phyloP scores from a whole-genome alignment of 2,329 filamentous ascomycete genomes.

The Trichoderma lentiforme region DNA sequence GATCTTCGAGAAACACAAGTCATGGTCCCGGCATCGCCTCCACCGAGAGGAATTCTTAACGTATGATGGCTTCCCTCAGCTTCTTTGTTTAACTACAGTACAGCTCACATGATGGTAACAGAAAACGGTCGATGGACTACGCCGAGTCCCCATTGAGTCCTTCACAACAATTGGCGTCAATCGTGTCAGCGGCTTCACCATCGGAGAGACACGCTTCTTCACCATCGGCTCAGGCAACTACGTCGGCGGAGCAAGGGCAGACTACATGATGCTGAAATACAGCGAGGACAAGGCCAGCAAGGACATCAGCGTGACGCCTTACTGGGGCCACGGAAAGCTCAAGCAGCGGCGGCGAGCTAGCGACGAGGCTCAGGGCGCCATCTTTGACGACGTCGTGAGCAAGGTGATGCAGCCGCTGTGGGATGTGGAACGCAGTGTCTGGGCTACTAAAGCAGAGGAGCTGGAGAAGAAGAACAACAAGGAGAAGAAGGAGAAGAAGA shows the following conservation, averaged over 20 bases:
- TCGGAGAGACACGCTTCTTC: conserved; percentile 23
- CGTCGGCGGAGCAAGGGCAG: conserved; percentile 21
- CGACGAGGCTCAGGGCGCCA: neutral
- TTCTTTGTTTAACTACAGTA: neutral
- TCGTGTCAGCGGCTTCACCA: neutral
- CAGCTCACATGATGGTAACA: conserved; percentile 1
- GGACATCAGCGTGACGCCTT: neutral
- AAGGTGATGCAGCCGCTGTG: conserved; percentile 58
- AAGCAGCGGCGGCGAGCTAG: conserved; percentile 42
- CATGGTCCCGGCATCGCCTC: conserved; percentile 18
- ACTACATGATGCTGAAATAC: conserved; percentile 15
- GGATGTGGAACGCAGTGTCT: conserved; percentile 66
- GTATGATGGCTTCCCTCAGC: conserved; percentile 17
- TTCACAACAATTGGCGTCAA: conserved; percentile 20
- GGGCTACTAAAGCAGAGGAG: conserved; percentile 39
- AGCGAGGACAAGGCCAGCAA: neutral
- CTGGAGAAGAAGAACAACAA: neutral
- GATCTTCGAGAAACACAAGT: conserved; percentile 18
- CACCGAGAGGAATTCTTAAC: conserved; percentile 22
- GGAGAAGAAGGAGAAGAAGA: neutral
- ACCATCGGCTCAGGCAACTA: conserved; percentile 25
- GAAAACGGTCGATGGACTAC: conserved; percentile 26
- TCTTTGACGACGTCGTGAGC: conserved; percentile 42
- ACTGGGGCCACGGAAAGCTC: conserved; percentile 18
- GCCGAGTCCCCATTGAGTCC: conserved; percentile 27